Base-by-base conservation (phyloP, 2,329 filamentous ascomycete genomes). In the Dryadomyces sulphureus region DNA sequence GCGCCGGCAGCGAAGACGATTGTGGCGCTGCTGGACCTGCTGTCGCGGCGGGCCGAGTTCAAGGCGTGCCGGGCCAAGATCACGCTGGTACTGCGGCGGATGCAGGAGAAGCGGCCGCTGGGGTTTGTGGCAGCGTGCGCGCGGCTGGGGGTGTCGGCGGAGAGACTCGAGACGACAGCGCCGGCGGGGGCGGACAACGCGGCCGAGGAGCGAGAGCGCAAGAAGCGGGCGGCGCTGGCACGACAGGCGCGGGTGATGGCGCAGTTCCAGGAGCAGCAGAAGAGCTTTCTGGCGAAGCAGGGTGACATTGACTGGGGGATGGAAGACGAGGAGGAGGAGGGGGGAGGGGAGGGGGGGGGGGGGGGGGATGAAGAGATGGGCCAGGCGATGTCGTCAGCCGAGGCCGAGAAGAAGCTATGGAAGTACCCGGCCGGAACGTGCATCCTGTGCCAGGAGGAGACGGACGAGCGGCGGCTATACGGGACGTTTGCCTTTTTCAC, bases 201-300 rank as follows among this genome's bases (percentile, higher is more conserved):
- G 34, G 50, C 41, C 22, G 81, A 84, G 49, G 84, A 90, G 57
- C 75, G 77, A 16, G 84, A 90, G 60, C 69, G 78, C 50, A 94
- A 90, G 68, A 98, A 95, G 70, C 84, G 84, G 62, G 85, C 90
- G 45, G 92, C 92, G 0, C 65, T 89, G 36, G 90, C 88, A 55
- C 79, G 92, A 20, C 89, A 96, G 62, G 89, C 89, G 2, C 84
- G 79, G 57, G 87, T 98, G 27, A 95, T 98, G 89, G 92, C 89
- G 2, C 88, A 95, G 58, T 95, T 98, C 64, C 92, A 96, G 60
- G 84, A 94, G 59, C 90, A 98, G 58, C 93, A 96, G 60, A 90
- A 93, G 63, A 92, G 79, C 56, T 98, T 98, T 64, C 68, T 98
- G 65, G 83, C 86, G 47, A 92, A 82, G 52, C 89, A 95, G 61